Percentiles rank a stretch among this genome's conserved stretches.
Evolutionary conservation across 2,329 filamentous ascomycete genomes (phyloP).

Genomic region (Cercospora beticola): DNA sequence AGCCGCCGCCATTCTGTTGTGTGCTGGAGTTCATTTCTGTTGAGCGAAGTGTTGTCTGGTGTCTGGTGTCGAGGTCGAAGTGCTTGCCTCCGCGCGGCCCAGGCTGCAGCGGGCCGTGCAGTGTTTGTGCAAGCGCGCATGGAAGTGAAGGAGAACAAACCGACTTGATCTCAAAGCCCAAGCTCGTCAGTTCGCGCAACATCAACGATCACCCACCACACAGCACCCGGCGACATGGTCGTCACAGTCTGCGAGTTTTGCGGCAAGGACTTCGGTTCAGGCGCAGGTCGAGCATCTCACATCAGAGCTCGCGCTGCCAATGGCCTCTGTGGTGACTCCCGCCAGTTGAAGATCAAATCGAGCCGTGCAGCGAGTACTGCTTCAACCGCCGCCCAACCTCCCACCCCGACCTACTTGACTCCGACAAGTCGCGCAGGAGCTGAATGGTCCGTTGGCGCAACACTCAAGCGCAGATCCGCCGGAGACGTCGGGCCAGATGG

Average conservation of each 20-base stretch:
- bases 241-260: conserved; percentile 1
- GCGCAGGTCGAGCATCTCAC: conserved; percentile 5
- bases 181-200: not conserved
- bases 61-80: not conserved
- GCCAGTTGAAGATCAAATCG: not conserved
- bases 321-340: conserved; percentile 4
- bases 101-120: not conserved
- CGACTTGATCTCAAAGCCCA: not conserved
- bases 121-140: not conserved
- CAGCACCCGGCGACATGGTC: not conserved
- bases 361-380: not conserved
- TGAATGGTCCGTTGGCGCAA: not conserved
- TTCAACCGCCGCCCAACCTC: not conserved
- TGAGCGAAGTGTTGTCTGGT: too few species aligned
- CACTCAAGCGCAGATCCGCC: not conserved
- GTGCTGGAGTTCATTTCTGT: not conserved
- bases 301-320: conserved; percentile 3
- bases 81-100: not conserved
- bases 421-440: not conserved
- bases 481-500: not conserved
- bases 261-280: not conserved
- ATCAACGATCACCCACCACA: not conserved
- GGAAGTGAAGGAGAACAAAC: not conserved
- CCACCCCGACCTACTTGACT: not conserved
- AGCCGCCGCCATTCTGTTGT: not conserved